Conservation (phyloP, 768 basidiomycete species). For the Crucibulum laeve region DNA sequence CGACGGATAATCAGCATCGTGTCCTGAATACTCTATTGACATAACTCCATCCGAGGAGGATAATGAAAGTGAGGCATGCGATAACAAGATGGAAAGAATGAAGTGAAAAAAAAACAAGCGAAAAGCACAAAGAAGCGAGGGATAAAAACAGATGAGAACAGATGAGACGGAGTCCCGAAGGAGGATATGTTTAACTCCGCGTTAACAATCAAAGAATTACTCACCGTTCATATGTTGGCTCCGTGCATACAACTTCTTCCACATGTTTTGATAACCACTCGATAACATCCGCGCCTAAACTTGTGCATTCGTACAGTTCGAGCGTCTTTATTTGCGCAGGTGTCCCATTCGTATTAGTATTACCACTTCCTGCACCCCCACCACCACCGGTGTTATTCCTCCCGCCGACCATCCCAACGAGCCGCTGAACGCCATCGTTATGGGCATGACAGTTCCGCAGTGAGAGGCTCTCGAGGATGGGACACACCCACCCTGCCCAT, state of each 20-base stretch:
- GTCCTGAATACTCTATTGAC: too few species aligned
- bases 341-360: too few species aligned
- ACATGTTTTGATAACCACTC: conserved; percentile 63
- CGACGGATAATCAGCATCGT: too few species aligned
- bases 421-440: conserved; percentile 58
- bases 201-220: conserved; percentile 8
- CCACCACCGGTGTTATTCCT: conserved; percentile 51
- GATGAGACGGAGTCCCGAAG: too few species aligned
- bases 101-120: too few species aligned
- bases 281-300: conserved; percentile 64
- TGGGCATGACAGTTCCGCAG: conserved; percentile 65
- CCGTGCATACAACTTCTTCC: conserved; percentile 57
- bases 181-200: too few species aligned
- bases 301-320: conserved; percentile 65
- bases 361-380: conserved; percentile 28
- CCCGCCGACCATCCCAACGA: conserved; percentile 69
- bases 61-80: too few species aligned
- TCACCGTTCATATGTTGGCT: conserved; percentile 49
- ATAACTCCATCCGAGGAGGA: too few species aligned
- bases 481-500: conserved; percentile 64
- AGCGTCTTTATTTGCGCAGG: conserved; percentile 51
- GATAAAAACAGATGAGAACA: conserved; percentile 5
- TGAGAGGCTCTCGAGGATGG: conserved; percentile 52
- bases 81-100: too few species aligned
- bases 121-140: too few species aligned